phyloP scores from a whole-genome alignment of 2,329 filamentous ascomycete species.

The Penicillium concentricum region DNA sequence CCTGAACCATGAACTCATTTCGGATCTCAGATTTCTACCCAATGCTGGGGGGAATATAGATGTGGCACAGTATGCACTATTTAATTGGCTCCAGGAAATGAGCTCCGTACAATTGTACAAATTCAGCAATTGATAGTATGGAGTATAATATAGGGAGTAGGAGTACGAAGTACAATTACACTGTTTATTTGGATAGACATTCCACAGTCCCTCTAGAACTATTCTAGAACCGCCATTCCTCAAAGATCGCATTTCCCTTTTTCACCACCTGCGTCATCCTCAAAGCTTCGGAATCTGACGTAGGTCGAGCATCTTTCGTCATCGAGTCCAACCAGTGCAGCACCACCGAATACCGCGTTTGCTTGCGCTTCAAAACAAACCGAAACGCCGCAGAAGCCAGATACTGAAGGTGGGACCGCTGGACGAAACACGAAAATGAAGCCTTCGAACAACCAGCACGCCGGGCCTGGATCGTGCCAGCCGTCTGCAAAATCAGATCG shows the following conservation, averaged over 20 bases:
- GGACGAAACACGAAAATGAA: slow-evolving; percentile 58
- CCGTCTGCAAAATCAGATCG: slow-evolving; percentile 65
- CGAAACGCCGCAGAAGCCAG: slow-evolving; percentile 70
- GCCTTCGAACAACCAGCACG: slow-evolving; percentile 1
- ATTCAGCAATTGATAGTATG: background rate
- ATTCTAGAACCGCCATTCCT: slow-evolving; percentile 34
- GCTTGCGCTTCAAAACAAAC: slow-evolving; percentile 66
- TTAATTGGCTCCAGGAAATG: background rate
- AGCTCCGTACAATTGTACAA: background rate
- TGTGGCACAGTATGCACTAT: background rate
- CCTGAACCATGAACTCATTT: background rate
- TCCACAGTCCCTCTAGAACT: background rate
- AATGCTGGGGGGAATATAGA: too few species aligned
- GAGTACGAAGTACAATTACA: background rate
- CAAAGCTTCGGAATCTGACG: slow-evolving; percentile 34
- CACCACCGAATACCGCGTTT: slow-evolving; percentile 65
- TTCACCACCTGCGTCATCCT: slow-evolving; percentile 36
- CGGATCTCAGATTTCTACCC: too few species aligned
- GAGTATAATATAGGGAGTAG: too few species aligned
- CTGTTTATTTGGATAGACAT: background rate
- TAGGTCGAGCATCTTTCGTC: slow-evolving; percentile 40
- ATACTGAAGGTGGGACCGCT: slow-evolving; percentile 60
- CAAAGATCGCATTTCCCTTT: slow-evolving; percentile 36
- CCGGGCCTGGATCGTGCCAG: slow-evolving; percentile 60
- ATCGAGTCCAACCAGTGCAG: slow-evolving; percentile 66